Conservation (phyloP, 148 eudicot genomes). For the Fagopyrum homotropicum region DNA sequence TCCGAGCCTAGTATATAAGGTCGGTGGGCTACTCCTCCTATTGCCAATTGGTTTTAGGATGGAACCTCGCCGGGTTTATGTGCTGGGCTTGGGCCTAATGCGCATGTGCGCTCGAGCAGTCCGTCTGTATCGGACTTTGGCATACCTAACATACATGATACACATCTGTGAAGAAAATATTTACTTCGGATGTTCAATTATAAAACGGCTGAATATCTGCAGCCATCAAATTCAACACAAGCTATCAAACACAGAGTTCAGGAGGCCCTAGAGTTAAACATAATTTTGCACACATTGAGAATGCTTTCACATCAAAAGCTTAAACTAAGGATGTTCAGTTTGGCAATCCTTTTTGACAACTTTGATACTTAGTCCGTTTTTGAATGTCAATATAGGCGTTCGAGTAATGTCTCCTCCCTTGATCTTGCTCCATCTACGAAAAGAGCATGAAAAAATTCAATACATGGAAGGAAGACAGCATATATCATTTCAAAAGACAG, state of each 20-base stretch:
- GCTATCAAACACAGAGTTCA: background rate
- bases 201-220: too few species aligned
- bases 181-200: background rate
- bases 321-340: background rate
- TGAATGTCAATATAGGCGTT: conserved; percentile 24
- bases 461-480: background rate
- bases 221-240: background rate
- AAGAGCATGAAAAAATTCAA: background rate
- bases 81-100: too few species aligned
- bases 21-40: too few species aligned
- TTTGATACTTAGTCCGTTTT: conserved; percentile 26
- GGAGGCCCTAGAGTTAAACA: background rate
- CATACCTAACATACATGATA: background rate
- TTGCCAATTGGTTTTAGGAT: too few species aligned
- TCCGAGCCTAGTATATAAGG: too few species aligned
- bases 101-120: too few species aligned
- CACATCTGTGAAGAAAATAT: background rate
- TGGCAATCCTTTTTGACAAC: conserved; percentile 10
- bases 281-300: background rate
- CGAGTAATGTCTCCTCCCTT: conserved; percentile 32
- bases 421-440: conserved; percentile 26
- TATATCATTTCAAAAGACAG: background rate
- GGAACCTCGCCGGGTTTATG: too few species aligned
- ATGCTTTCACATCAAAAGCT: background rate
- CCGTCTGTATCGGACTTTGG: too few species aligned